Evolutionary conservation across 2,329 filamentous ascomycete genomes (phyloP).

Genomic region (Penicillium fuscoglaucum): DNA sequence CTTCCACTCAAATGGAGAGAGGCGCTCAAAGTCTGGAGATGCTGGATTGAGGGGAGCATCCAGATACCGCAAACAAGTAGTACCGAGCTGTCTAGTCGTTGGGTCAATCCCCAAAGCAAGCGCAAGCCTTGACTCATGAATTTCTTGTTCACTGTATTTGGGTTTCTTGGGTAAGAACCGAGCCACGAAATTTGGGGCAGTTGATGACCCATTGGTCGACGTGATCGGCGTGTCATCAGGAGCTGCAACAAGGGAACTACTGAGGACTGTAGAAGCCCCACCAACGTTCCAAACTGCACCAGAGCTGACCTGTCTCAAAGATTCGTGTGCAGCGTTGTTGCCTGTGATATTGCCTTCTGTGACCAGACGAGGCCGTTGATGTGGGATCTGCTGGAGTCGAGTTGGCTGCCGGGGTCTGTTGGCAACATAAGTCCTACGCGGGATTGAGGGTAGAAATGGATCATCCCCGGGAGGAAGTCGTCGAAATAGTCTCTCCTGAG

Average conservation of each 20-base stretch:
- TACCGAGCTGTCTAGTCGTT: conserved; percentile 64
- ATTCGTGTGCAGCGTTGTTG: conserved; percentile 15
- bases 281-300: conserved; percentile 77
- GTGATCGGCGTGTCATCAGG: conserved; percentile 65
- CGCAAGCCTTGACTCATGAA: conserved; percentile 73
- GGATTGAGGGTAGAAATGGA: conserved; percentile 53
- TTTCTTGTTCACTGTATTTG: conserved; percentile 62
- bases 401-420: conserved; percentile 17
- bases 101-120: conserved; percentile 78
- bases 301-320: conserved; percentile 57
- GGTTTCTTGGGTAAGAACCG: conserved; percentile 54
- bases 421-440: conserved; percentile 23
- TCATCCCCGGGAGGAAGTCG: conserved; percentile 48
- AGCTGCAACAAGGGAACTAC: conserved; percentile 46
- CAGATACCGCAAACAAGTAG: conserved; percentile 45
- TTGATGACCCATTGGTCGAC: conserved; percentile 70
- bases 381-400: conserved; percentile 23
- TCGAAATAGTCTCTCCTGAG: conserved; percentile 50
- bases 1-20: conserved; percentile 41
- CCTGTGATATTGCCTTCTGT: conserved; percentile 25
- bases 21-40: conserved; percentile 31
- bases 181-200: conserved; percentile 64
- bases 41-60: conserved; percentile 27
- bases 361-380: conserved; percentile 39
- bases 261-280: conserved; percentile 60